Base-by-base conservation (phyloP, 2,329 filamentous ascomycete species). In the Hymenoscyphus salicellus region DNA sequence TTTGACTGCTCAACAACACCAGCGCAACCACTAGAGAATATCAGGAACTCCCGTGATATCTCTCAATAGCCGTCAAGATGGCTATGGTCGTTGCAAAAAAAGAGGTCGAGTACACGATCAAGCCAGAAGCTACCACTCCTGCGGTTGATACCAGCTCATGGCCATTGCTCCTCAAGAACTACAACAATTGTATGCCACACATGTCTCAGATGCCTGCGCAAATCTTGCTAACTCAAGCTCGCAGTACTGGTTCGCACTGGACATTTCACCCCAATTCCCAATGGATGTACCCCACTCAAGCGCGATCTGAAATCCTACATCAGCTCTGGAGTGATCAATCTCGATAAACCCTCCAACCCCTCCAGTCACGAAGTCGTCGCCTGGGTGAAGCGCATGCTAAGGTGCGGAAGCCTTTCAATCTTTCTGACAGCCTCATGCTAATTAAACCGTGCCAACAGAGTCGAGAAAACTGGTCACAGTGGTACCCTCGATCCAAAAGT, bases 301-400 rank as follows among this genome's bases (percentile, higher is more conserved):
- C 91, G 95, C 79, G 94, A 98, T 78, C 86, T 99, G 76, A 97
- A 97, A 84, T 93, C 91, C 70, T 99, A 98, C 82, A 89, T 99
- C 78, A 94, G 91, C 78, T 96, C 92, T 69, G 95, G 95, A 81
- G 94, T 99, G 65, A 98, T 99, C 81, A 99, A 99, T 83, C 89
- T 97, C 73, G 92, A 96, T 82, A 96, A 96, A 83, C 95, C 94
- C 64, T 96, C 93, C 61, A 99, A 99, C 83, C 94, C 94, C 62
- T 97, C 93, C 72, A 95, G 90, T 75, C 95, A 99, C 85, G 95
- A 99, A 84, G 95, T 99, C 71, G 95, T 99, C 76, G 94, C 95
- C 71, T 99, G 95, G 95, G 91, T 98, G 73, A 99, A 99, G 89
- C 89, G 94, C 74, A 98, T 98, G 75, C 85, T 99, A 63, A 89